phyloP scores from a whole-genome alignment of 495 filamentous ascomycete species.

The Daldinia bambusicola region DNA sequence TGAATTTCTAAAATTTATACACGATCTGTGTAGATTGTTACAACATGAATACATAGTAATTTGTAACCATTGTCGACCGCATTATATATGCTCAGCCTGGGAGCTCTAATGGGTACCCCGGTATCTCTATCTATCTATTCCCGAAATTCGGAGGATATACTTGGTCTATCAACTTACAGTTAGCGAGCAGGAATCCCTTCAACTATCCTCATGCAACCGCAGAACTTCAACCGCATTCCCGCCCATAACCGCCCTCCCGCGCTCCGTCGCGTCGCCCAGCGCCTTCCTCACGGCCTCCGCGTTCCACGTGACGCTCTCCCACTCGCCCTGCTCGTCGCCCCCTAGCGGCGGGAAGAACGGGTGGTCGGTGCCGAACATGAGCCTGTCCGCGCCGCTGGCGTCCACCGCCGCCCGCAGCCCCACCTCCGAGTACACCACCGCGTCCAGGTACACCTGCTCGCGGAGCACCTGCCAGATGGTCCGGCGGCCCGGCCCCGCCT shows the following conservation, averaged over 20 bases:
- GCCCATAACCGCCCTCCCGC: conserved; percentile 67
- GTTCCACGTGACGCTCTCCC: conserved; percentile 87
- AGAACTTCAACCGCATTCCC: conserved; percentile 75
- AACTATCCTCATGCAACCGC: conserved; percentile 58
- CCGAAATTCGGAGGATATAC: background rate
- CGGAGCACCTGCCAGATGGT: conserved; percentile 82
- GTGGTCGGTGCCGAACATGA: conserved; percentile 92
- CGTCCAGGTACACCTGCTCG: conserved; percentile 91
- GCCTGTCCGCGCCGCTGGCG: conserved; percentile 68
- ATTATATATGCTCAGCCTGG: no score
- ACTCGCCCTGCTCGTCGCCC: conserved; percentile 68
- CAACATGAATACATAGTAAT: no score
- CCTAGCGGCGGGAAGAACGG: conserved; percentile 91
- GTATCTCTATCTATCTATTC: no score
- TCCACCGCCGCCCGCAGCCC: conserved; percentile 79
- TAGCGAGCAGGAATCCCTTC: background rate
- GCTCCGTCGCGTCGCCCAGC: conserved; percentile 63
- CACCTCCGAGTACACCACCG: conserved; percentile 81
- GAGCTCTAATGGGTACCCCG: no score
- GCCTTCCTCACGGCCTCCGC: conserved; percentile 72
- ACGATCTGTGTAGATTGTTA: no score
- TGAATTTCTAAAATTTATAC: no score
- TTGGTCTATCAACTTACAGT: background rate
- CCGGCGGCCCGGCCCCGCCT: conserved; percentile 58
- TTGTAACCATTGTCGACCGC: no score